Base-by-base conservation (phyloP, 805 yeast species). In the Metschnikowia sp. region DNA sequence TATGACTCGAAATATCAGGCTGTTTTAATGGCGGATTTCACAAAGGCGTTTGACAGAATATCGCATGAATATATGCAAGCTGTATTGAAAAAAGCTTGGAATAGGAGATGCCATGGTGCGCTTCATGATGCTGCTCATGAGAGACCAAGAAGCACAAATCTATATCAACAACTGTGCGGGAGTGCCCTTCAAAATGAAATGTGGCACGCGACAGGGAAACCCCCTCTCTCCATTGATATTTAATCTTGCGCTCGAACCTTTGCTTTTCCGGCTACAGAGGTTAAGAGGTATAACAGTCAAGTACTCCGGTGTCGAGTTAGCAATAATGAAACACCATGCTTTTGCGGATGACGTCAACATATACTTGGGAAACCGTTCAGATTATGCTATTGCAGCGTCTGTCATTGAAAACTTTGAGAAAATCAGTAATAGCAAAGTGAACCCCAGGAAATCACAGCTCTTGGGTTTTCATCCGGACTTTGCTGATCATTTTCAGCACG, bases 201-300 rank as follows among this genome's bases (percentile, higher is more conserved):
- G 45, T 28, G 46, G 50, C 9, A 42, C 46, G 11, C 11, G 45
- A 13, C 50, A 47, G 34, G 50, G 50, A 4, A 42, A 47, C 15
- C 50, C 50, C 6, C 31, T 47, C 18, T 38, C 43, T 4, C 50
- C 43, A 31, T 32, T 46, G 12, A 29, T 41, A 8, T 41, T 41
- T 36, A 42, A 42, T 34, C 22, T 42, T n/a, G 50, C 46, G 11
- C 29, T 47, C 19, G 50, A 47, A 33, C 46, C 46, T 33, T 26
- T 42, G 26, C 37, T 47, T 12, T 10, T 10, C 15, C 41, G 34
- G 18, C 31, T 46, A 10, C 13, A 36, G 9, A 11, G 9, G 18
- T 9, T 41, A 7, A 10, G 10, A 12, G 42, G 39, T 11, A 37
- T 41, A 15, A 35, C 45, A 12, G 13, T 41, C 15, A 12, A 29